Percentiles rank a stretch among this genome's conserved stretches.
phyloP scores from a whole-genome alignment of 768 basidiomycete species.

The Phylloporus scabripes region DNA sequence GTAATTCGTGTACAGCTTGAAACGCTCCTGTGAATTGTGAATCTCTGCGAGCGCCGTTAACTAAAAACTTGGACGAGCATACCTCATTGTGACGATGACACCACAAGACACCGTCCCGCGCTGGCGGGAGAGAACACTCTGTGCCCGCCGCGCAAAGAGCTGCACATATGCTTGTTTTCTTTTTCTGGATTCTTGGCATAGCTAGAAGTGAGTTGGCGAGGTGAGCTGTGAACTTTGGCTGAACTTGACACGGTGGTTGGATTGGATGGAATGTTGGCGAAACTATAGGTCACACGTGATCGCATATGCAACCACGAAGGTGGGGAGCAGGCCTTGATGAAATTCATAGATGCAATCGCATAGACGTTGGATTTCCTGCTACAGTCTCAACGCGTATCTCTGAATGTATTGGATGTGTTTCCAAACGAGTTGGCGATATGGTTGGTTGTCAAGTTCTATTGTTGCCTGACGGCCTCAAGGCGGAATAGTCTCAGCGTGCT shows the following conservation, averaged over 20 bases:
- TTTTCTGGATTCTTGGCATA: slow-evolving; percentile 9
- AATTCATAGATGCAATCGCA: background rate
- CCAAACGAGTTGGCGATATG: background rate
- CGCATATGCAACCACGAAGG: too few species aligned
- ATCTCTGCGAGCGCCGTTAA: background rate
- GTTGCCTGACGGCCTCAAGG: too few species aligned
- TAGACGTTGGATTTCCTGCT: background rate
- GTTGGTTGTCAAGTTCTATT: background rate
- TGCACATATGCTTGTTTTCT: slow-evolving; percentile 13
- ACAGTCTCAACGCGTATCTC: too few species aligned
- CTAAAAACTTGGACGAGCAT: background rate
- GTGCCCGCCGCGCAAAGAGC: slow-evolving; percentile 14
- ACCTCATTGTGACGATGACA: slow-evolving; percentile 32
- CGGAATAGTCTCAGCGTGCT: too few species aligned
- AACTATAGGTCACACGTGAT: too few species aligned
- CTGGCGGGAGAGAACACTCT: slow-evolving; percentile 10
- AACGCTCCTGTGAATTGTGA: slow-evolving; percentile 23
- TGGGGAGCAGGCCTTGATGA: too few species aligned
- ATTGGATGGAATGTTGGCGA: too few species aligned
- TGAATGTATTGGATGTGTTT: too few species aligned
- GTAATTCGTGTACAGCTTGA: slow-evolving; percentile 35
- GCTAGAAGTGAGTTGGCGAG: background rate
- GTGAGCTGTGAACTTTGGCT: background rate
- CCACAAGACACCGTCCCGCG: slow-evolving; percentile 15
- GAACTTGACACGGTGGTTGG: background rate